Conservation (phyloP, 202 grass and related monocot genomes). For the Hordeum pubiflorum region DNA sequence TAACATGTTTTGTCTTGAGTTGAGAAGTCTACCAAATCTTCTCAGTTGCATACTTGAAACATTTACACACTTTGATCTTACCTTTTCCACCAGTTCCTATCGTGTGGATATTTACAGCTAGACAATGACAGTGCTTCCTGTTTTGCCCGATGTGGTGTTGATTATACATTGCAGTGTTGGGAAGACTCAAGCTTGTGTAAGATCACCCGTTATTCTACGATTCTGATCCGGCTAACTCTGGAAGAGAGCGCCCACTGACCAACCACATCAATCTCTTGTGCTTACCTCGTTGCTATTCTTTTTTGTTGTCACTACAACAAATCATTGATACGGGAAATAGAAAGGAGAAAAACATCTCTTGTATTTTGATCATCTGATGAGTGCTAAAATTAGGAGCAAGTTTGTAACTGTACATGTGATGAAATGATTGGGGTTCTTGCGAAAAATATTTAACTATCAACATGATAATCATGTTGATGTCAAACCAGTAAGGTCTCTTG, state of each 20-base stretch:
- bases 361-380: not conserved
- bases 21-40: slow-evolving; percentile 3
- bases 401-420: slow-evolving; percentile 24
- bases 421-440: slow-evolving; percentile 26
- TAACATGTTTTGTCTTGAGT: slow-evolving; percentile 5
- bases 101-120: not conserved
- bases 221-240: slow-evolving; percentile 2
- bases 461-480: not conserved
- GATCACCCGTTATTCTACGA: not conserved
- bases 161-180: not conserved
- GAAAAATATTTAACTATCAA: slow-evolving; percentile 24
- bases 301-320: not conserved
- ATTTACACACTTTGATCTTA: not conserved
- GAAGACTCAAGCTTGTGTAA: not conserved
- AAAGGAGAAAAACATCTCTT: slow-evolving; percentile 8
- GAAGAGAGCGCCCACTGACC: not conserved
- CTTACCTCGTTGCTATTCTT: not conserved
- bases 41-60: not conserved
- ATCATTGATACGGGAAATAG: not conserved
- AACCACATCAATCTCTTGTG: not conserved
- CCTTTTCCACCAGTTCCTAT: not conserved
- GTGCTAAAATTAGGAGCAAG: slow-evolving; percentile 21
- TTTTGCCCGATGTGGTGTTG: not conserved
- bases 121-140: not conserved
- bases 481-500: slow-evolving; percentile 2